Conservation (phyloP, 345 rosid species). For the Iberis pinnata region DNA sequence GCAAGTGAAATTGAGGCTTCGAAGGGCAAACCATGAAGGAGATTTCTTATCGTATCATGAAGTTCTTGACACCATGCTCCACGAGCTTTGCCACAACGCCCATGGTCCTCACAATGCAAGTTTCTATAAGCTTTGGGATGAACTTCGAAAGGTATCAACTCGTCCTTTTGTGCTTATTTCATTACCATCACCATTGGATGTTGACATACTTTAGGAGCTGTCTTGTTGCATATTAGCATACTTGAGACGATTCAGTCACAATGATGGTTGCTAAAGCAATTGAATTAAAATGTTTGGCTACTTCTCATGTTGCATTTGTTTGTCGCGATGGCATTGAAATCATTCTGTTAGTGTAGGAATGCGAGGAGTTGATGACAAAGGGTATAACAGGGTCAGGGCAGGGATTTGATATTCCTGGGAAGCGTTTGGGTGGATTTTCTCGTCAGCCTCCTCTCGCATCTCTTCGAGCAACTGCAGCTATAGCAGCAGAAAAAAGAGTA, state of each 20-base stretch:
- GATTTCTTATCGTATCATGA: slow-evolving; percentile 62
- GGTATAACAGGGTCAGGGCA: slow-evolving; percentile 64
- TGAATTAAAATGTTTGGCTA: too few relatives aligned
- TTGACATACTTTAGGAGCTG: too few relatives aligned
- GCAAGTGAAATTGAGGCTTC: slow-evolving; percentile 68
- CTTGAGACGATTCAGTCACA: not conserved
- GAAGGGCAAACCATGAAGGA: slow-evolving; percentile 55
- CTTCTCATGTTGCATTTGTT: not conserved
- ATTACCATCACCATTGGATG: too few relatives aligned
- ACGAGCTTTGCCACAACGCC: slow-evolving; percentile 82
- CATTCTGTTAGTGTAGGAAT: slow-evolving; percentile 43
- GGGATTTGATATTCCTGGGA: slow-evolving; percentile 77
- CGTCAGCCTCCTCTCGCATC: slow-evolving; percentile 59
- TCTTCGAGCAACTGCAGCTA: slow-evolving; percentile 49
- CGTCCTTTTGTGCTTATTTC: too few relatives aligned
- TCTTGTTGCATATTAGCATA: not conserved
- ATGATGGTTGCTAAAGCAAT: not conserved
- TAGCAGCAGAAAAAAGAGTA: slow-evolving; percentile 73
- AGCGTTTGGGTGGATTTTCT: slow-evolving; percentile 72
- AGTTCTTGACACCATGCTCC: slow-evolving; percentile 92
- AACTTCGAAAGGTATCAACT: slow-evolving; percentile 57
- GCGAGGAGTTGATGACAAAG: slow-evolving; percentile 68
- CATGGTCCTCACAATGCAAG: slow-evolving; percentile 79
- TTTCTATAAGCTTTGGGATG: slow-evolving; percentile 94
- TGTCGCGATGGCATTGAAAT: not conserved